phyloP scores from a whole-genome alignment of 192 early-diverging fungal genomes.

The Linnemannia hyalina region DNA sequence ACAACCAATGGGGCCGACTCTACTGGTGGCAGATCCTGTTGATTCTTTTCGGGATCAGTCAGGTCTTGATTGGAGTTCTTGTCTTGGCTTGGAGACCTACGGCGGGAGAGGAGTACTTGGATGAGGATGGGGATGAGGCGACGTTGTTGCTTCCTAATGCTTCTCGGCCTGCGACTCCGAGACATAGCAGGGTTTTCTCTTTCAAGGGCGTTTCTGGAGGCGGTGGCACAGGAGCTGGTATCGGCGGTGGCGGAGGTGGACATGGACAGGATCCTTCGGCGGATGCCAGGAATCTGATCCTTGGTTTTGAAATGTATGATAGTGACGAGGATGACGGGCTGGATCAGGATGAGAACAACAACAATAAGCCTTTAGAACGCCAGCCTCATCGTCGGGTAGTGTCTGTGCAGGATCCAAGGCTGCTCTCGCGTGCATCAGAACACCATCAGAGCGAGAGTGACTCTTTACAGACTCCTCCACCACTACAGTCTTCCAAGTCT shows the following conservation, averaged over 20 bases:
- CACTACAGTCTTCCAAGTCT: slow-evolving; percentile 23
- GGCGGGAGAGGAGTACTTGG: slow-evolving; percentile 24
- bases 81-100: slow-evolving; percentile 71
- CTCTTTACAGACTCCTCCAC: background rate
- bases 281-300: slow-evolving; percentile 39
- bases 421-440: slow-evolving; percentile 9
- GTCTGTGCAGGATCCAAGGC: slow-evolving; percentile 14
- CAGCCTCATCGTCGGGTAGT: background rate
- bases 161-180: slow-evolving; percentile 31
- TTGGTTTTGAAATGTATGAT: slow-evolving; percentile 53
- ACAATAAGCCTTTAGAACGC: background rate
- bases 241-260: background rate
- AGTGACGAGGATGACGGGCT: slow-evolving; percentile 42
- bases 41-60: slow-evolving; percentile 74
- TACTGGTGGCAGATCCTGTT: slow-evolving; percentile 70
- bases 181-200: slow-evolving; percentile 29
- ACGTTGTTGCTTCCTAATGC: slow-evolving; percentile 39
- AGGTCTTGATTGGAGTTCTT: slow-evolving; percentile 74
- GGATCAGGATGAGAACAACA: background rate
- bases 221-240: background rate
- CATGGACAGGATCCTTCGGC: slow-evolving; percentile 19
- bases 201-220: slow-evolving; percentile 32
- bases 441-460: background rate
- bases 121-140: slow-evolving; percentile 34
- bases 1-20: slow-evolving; percentile 76